A percentile compares a stretch with the other conserved stretches of the same genome.
Conservation (phyloP, 2,329 filamentous ascomycete species). For the Aspergillus pseudonomiae region DNA sequence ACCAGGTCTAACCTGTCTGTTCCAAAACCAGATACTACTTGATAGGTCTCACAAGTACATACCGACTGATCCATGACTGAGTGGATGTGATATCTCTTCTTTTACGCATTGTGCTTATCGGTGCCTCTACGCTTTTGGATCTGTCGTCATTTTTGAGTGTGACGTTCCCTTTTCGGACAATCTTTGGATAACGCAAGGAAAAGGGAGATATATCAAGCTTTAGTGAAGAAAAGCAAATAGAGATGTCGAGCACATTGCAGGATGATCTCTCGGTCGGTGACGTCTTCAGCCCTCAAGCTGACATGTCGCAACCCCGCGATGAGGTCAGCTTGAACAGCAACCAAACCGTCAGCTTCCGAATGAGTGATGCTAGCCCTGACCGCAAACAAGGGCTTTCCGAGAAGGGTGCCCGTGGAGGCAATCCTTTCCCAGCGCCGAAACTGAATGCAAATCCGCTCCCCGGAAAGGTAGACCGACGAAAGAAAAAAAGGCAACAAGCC, state of each 20-base stretch:
- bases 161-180: background rate
- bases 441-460: slow-evolving; percentile 30
- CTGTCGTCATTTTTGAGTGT: slow-evolving; percentile 7
- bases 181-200: slow-evolving; percentile 1
- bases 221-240: background rate
- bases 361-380: slow-evolving; percentile 30
- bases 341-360: slow-evolving; percentile 29
- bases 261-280: slow-evolving; percentile 44
- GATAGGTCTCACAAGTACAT: slow-evolving; percentile 9
- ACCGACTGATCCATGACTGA: slow-evolving; percentile 11
- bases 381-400: slow-evolving; percentile 22
- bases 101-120: slow-evolving; percentile 12
- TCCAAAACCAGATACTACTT: slow-evolving; percentile 7
- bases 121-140: slow-evolving; percentile 4
- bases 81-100: slow-evolving; percentile 16
- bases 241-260: slow-evolving; percentile 21
- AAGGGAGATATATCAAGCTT: background rate
- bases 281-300: slow-evolving; percentile 43
- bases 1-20: slow-evolving; percentile 2
- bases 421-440: slow-evolving; percentile 33
- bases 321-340: slow-evolving; percentile 27
- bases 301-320: slow-evolving; percentile 30
- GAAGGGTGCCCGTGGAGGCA: slow-evolving; percentile 24
- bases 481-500: slow-evolving; percentile 47
- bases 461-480: slow-evolving; percentile 32